Evolutionary conservation across 352 stramenopile species (phyloP).

Genomic region (Phytophthora aleatoria): DNA sequence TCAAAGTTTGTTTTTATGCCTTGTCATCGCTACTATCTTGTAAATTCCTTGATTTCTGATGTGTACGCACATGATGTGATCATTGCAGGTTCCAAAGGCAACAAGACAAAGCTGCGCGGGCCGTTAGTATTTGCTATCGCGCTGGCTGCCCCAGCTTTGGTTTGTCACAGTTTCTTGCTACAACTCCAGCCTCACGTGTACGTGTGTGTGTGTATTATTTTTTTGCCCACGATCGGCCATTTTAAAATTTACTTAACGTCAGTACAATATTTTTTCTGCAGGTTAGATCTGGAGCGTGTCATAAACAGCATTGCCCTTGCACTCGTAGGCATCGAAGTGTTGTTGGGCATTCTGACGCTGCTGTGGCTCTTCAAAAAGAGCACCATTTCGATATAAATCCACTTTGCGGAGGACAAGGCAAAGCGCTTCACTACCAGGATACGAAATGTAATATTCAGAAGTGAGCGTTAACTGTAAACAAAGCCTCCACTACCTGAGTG

Average conservation of each 20-base stretch:
- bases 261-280: conserved; percentile 12
- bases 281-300: conserved; percentile 61
- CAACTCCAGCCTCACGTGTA: conserved; percentile 82
- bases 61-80: neutral
- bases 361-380: conserved; percentile 26
- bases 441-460: conserved; percentile 36
- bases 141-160: conserved; percentile 52
- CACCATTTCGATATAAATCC: neutral
- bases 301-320: conserved; percentile 67
- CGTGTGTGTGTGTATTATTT: conserved; percentile 5
- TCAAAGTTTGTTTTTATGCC: conserved; percentile 44
- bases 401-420: neutral
- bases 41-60: neutral
- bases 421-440: conserved; percentile 4
- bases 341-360: conserved; percentile 56
- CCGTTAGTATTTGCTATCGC: conserved; percentile 63
- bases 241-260: too few species aligned
- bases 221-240: too few species aligned
- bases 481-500: conserved; percentile 23
- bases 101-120: conserved; percentile 68
- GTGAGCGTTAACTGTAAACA: conserved; percentile 19
- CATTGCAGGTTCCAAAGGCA: conserved; percentile 74
- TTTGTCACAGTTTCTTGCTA: conserved; percentile 80
- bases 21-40: neutral
- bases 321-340: conserved; percentile 58